Conservation (phyloP, 2,329 filamentous ascomycete genomes). For the Blastomyces parvus region DNA sequence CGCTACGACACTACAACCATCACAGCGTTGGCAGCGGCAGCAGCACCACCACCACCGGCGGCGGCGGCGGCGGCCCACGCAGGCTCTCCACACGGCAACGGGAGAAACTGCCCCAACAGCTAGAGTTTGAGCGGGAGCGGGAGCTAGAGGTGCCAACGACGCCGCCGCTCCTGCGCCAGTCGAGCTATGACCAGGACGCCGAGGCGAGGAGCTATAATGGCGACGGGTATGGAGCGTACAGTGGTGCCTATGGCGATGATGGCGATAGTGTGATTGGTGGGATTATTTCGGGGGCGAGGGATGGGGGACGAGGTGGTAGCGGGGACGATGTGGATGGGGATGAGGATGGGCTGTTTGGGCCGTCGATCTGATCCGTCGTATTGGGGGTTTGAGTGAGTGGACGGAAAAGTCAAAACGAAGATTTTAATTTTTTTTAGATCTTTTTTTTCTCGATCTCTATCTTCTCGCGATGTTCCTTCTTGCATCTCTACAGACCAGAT, state of each 20-base stretch:
- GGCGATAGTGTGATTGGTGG: constrained; percentile 1
- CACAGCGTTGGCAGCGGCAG: constrained; percentile 10
- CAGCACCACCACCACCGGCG: constrained; percentile 14
- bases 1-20: constrained; percentile 26
- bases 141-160: constrained; percentile 35
- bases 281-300: neutral
- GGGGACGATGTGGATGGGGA: neutral
- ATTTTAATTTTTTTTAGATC: neutral
- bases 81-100: constrained; percentile 25
- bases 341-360: constrained; percentile 14
- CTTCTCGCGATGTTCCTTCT: neutral
- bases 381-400: neutral
- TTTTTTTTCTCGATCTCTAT: neutral
- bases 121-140: constrained; percentile 16
- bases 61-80: constrained; percentile 8
- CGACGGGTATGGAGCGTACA: constrained; percentile 32
- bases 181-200: constrained; percentile 52
- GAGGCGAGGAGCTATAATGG: constrained; percentile 40
- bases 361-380: constrained; percentile 14
- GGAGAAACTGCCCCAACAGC: constrained; percentile 20
- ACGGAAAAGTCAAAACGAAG: neutral
- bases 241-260: constrained; percentile 38
- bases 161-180: constrained; percentile 47
- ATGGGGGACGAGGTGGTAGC: neutral
- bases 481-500: no score